Percentiles rank a stretch among this genome's conserved stretches.
These are phyloP conservation scores for Plasmodium malariae DNA, from an alignment of 169 alveolate genomes.

Conservation along the genomic window DNA sequence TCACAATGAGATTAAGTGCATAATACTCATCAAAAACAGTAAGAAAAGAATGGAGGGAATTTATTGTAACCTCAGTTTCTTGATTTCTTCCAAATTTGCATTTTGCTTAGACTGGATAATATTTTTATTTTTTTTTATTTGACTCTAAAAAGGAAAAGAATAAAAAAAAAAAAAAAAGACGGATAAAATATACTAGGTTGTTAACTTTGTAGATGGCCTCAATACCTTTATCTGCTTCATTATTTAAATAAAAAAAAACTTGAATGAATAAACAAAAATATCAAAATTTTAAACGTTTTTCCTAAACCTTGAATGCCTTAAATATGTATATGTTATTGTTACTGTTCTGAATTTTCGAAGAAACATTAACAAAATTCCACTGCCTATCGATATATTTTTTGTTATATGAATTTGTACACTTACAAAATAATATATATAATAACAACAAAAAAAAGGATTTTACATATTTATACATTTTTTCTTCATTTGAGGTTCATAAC, in stretches of 20 bases:
- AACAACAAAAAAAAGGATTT: conserved; percentile 30
- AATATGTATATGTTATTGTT: conserved; percentile 9
- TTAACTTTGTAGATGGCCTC: background rate
- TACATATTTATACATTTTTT: conserved; percentile 39
- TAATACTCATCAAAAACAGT: too few species aligned
- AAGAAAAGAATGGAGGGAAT: background rate
- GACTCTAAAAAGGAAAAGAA: conserved; percentile 7
- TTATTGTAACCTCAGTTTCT: conserved; percentile 45
- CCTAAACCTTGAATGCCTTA: conserved; percentile 23
- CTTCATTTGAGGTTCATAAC: conserved; percentile 5
- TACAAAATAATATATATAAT: conserved; percentile 40
- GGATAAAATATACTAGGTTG: background rate
- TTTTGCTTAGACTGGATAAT: conserved; percentile 13
- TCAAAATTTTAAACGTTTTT: background rate
- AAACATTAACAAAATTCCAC: conserved; percentile 42
- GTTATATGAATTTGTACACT: conserved; percentile 34
- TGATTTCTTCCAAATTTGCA: conserved; percentile 55
- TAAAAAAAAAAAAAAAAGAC: background rate
- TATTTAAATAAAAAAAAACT: background rate
- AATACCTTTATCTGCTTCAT: too few species aligned
- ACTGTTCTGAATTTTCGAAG: conserved; percentile 2
- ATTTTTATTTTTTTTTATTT: conserved; percentile 35
- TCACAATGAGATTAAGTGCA: too few species aligned
- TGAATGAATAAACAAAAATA: background rate
- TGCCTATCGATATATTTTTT: conserved; percentile 7